Evolutionary conservation across 257 asterid species (phyloP), one percentile per base, ranked within the genome.

Genomic region (Henckelia pumila): DNA sequence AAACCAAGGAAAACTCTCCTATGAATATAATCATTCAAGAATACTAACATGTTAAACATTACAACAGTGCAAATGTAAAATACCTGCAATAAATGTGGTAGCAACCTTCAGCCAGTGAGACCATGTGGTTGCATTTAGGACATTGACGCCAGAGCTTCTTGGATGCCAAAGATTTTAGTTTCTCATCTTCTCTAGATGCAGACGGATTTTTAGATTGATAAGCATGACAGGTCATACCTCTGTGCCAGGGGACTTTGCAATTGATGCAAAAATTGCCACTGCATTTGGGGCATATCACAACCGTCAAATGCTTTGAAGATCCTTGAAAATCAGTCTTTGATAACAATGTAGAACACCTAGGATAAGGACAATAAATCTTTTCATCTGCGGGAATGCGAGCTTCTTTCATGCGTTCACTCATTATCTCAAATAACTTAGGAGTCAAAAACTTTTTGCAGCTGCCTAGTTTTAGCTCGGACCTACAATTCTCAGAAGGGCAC

Each of bases 41-140:
- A 28, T 28, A 28, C 5, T 28, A 28, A 28, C 30, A 28, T n/a
- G n/a, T n/a, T n/a, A 28, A 6, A 28, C 6, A 28, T 28, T 28
- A 28, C 5, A 28, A 28, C 30, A 28, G 4, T 28, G 30, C 30
- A 28, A 28, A 28, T 28, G 30, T 28, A 28, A 28, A 28, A 5
- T 75, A 88, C 90, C 95, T 88, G 90, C 95, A 88, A 61, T 78
- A 73, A 33, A 85, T 85, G 77, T 85, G 95, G 82, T 83, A 80
- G 84, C 90, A 88, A 72, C 95, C 95, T 19, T 73, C 72, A 37
- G 64, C 76, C 73, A 88, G 89, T 59, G 84, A 85, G 56, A 88
- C 79, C 85, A 88, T 78, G 68, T 80, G 80, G 37, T 61, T 76
- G 79, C 95, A 88, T 62, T 78, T 68, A 1, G 74, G 68, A 78